Conservation (phyloP, 345 rosid genomes). For the Eucalyptus curtisii region DNA sequence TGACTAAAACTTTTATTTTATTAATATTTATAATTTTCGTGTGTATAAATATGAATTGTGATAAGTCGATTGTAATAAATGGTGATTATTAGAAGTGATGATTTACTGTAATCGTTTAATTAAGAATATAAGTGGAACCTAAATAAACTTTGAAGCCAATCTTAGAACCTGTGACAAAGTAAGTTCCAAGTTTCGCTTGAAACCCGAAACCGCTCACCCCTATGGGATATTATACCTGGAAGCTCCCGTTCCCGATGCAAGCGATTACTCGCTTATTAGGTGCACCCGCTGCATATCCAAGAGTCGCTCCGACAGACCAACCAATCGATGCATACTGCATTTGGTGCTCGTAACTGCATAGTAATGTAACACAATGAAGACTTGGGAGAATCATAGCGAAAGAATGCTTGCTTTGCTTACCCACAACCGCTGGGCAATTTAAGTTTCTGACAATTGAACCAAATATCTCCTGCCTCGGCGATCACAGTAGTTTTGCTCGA, state of each 20-base stretch:
- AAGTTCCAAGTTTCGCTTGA: too few species aligned
- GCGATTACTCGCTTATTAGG: slow-evolving; percentile 39
- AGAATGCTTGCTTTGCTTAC: slow-evolving; percentile 3
- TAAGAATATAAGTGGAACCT: too few species aligned
- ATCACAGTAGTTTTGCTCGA: slow-evolving; percentile 30
- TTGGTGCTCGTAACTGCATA: slow-evolving; percentile 36
- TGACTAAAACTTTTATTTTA: too few species aligned
- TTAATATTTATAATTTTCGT: too few species aligned
- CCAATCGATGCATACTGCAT: slow-evolving; percentile 55
- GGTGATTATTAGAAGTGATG: too few species aligned
- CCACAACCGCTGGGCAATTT: slow-evolving; percentile 40
- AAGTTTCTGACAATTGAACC: slow-evolving; percentile 63
- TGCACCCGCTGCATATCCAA: slow-evolving; percentile 42
- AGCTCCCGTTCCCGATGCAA: slow-evolving; percentile 61
- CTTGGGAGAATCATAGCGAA: neutral
- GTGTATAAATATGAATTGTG: too few species aligned
- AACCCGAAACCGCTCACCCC: too few species aligned
- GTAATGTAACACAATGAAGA: neutral
- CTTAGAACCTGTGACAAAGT: accelerated
- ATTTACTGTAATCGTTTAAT: too few species aligned
- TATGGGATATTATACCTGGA: slow-evolving; percentile 16
- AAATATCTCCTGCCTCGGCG: slow-evolving; percentile 53
- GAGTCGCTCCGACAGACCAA: slow-evolving; percentile 57
- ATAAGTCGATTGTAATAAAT: too few species aligned
- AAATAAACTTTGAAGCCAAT: too few species aligned